Evolutionary conservation across 2,329 filamentous ascomycete species (phyloP), one percentile per base, ranked within the genome.

Genomic region (Grosmannia clavigera): DNA sequence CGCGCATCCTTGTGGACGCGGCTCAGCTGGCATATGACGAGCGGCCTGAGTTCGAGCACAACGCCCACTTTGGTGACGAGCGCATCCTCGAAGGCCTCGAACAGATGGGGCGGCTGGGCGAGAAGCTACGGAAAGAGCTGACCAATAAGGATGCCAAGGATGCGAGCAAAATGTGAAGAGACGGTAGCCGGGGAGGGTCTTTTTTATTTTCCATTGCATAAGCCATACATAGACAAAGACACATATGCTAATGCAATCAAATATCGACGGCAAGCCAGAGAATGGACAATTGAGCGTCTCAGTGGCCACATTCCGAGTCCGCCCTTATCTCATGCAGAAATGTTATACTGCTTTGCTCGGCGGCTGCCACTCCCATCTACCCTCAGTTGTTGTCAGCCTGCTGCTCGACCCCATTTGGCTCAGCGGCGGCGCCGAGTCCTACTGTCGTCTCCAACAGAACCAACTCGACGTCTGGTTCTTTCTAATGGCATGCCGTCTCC

Each of bases 401-500:
- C 14, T 16, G 12, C 38, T 40, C 12, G 12, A 6, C 38, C 3
- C 12, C 38, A 5, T 16, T 16, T 40, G 38, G 14, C 38, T 16
- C 38, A 14, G 48, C 48, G 22, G 48, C 27, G 22, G 48, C 27
- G 48, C 27, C 48, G 11, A 12, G 33, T 38, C 31, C 11, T 51
- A 25, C 48, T 25, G n/a, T 27, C n/a, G 16, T 16, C 31, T 35
- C 29, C 10, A 35, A 33, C 52, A 7, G 14, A 31, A 3, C 14
- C 33, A 31, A 12, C 52, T 33, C 27, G 52, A 35, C 52, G 29
- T 22, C 50, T 27, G 50, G 50, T 53, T 53, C 55, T 6, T 33
- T 27, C 27, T 51, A 97, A 75, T 99, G 92, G 72, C 94, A 99
- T 52, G 92, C 92, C 64, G 90, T 91, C 64, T 90, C 86, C 78